Base-by-base conservation (phyloP, 2,329 filamentous ascomycete genomes). In the Aspergillus pseudotamarii region DNA sequence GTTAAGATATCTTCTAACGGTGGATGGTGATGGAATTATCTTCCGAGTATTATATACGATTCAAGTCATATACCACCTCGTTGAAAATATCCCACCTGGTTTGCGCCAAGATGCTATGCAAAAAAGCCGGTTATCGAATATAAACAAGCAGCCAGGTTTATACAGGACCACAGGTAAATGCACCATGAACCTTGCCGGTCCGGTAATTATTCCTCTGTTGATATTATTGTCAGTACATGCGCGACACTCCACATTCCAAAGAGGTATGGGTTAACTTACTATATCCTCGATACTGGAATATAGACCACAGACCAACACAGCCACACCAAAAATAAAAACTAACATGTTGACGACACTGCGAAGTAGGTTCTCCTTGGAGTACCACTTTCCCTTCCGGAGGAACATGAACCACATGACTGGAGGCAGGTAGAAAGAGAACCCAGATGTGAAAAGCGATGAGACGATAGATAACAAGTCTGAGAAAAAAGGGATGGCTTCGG, bases 401-500 rank as follows among this genome's bases (percentile, higher is more conserved):
- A 72, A 57, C 11, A 66, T 66, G 38, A 69, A 67, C 69, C 69
- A 72, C 67, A 71, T 69, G 61, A 78, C 78, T 48, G 85, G 84
- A 1, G 83, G 78, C 19, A 88, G 68, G 43, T 85, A 95, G 81
- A 94, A 95, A 72, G 94, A 94, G 81, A 95, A 95, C 46, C 92
- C 92, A 69, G 89, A 92, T 76, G 94, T 91, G 72, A 94, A 94
- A 1, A 95, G 84, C 3, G 91, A 91, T 45, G 75, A 76, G 3
- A 16, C 8, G 3, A 50, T 50, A 9, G 46, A 50, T 11, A 50
- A 4, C 14, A 50, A 6, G 16, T 50, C 46, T 10, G 46, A 50
- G 16, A 50, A 50, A 9, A 50, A 50, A 9, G 46, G 46, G 4
- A 50, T 50, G 16, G 46, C 46, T 50, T 50, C 46, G 3, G 46